Conservation (phyloP, 768 basidiomycete species). For the Naganishia vishniacii region DNA sequence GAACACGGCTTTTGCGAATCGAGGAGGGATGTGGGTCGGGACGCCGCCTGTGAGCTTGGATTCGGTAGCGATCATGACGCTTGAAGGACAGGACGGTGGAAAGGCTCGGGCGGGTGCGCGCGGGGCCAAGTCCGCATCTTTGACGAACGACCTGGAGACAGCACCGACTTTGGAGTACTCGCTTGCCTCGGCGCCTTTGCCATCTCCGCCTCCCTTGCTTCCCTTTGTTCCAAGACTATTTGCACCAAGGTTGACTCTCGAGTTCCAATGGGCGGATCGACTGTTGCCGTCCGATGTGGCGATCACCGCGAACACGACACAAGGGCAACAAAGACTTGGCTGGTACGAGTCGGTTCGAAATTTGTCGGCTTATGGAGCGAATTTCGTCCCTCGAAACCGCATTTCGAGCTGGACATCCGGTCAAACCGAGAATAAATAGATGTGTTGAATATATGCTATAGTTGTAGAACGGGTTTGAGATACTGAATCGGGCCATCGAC, state of each 20-base stretch:
- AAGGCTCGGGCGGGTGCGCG: neutral
- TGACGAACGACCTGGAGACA: neutral
- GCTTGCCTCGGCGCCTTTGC: neutral
- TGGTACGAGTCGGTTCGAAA: neutral
- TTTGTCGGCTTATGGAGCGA: conserved; percentile 2
- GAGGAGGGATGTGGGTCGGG: neutral
- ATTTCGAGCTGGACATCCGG: conserved; percentile 2
- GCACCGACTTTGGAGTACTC: neutral
- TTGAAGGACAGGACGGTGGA: neutral
- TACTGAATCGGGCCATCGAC: too few relatives aligned
- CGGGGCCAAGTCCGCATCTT: too few relatives aligned
- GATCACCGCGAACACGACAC: neutral
- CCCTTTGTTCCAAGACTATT: conserved; percentile 10
- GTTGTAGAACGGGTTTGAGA: too few relatives aligned
- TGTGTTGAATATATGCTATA: too few relatives aligned
- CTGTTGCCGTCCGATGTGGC: neutral
- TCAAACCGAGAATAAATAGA: neutral
- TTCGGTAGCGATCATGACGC: neutral
- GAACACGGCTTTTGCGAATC: neutral
- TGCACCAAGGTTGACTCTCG: conserved; percentile 5
- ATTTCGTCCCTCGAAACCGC: neutral
- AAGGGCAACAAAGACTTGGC: neutral
- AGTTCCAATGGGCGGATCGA: conserved; percentile 8
- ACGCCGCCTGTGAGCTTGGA: neutral
- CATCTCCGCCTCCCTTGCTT: neutral